phyloP scores from a whole-genome alignment of 352 stramenopile genomes.

The Thalassiosira delicatula region DNA sequence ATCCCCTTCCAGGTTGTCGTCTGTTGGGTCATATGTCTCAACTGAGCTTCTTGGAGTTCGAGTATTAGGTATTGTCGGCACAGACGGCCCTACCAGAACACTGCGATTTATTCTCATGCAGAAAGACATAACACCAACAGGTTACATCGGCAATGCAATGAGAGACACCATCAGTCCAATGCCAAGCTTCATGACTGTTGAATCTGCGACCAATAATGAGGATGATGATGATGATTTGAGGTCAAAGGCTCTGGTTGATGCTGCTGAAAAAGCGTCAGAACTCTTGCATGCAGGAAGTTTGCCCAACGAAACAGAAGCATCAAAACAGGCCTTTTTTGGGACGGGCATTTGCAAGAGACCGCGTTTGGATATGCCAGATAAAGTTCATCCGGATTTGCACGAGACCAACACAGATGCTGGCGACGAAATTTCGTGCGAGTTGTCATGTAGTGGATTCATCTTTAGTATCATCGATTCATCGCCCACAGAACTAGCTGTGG shows the following conservation, averaged over 20 bases:
- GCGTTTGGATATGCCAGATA: not conserved
- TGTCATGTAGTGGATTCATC: slow-evolving; percentile 71
- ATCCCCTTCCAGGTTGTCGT: slow-evolving; percentile 74
- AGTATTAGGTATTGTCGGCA: slow-evolving; percentile 70
- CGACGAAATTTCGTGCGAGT: slow-evolving; percentile 62
- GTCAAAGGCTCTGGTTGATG: slow-evolving; percentile 18
- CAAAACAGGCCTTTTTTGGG: slow-evolving; percentile 59
- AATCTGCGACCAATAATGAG: slow-evolving; percentile 11
- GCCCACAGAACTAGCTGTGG: slow-evolving; percentile 76
- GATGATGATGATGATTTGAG: slow-evolving; percentile 2
- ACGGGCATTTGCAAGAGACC: slow-evolving; percentile 30
- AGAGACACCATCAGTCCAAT: slow-evolving; percentile 32
- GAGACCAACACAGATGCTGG: not conserved
- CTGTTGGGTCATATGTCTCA: slow-evolving; percentile 37
- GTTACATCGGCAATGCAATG: slow-evolving; percentile 48
- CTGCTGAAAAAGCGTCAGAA: slow-evolving; percentile 39
- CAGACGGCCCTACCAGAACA: slow-evolving; percentile 76
- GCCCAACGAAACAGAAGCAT: slow-evolving; percentile 58
- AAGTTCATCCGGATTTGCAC: not conserved
- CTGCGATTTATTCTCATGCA: slow-evolving; percentile 68
- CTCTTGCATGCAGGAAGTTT: slow-evolving; percentile 47
- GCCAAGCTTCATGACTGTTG: slow-evolving; percentile 20
- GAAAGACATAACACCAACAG: slow-evolving; percentile 43
- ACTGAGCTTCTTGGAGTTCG: slow-evolving; percentile 63
- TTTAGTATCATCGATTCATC: slow-evolving; percentile 78